phyloP scores from a whole-genome alignment of 495 filamentous ascomycete genomes.

The Podospora pseudoanserina region DNA sequence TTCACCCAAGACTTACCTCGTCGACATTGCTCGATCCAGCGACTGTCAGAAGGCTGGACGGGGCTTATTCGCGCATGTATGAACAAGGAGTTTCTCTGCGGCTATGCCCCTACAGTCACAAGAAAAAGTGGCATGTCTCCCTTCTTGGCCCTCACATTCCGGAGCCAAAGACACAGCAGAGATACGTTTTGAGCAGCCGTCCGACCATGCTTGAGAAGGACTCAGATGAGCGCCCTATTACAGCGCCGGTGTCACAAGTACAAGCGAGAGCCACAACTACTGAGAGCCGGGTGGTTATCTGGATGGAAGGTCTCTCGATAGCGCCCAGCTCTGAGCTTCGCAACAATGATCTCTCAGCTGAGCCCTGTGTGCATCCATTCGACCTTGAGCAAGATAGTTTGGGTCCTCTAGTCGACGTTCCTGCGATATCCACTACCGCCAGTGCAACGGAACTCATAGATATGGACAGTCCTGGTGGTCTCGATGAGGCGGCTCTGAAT shows the following conservation, averaged over 20 bases:
- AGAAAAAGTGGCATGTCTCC: constrained; percentile 7
- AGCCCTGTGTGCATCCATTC: not conserved
- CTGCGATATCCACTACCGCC: not conserved
- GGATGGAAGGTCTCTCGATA: constrained; percentile 8
- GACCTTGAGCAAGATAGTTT: not conserved
- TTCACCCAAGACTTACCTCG: constrained; percentile 18
- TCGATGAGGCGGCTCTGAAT: not conserved
- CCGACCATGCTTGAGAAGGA: constrained; percentile 1
- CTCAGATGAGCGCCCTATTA: not conserved
- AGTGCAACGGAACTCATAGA: not conserved
- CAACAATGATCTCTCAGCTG: not conserved
- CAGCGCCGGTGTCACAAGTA: not conserved
- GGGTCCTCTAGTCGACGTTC: not conserved
- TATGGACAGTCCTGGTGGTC: not conserved
- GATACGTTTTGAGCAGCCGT: constrained; percentile 1
- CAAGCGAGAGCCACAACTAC: too few relatives aligned
- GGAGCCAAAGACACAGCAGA: not conserved
- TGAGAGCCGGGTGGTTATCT: constrained; percentile 3
- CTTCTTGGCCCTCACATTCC: constrained; percentile 9
- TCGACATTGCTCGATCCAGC: constrained; percentile 18
- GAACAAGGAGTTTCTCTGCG: constrained; percentile 19
- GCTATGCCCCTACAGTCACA: constrained; percentile 17
- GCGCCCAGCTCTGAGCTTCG: not conserved
- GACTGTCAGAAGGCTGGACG: constrained; percentile 1
- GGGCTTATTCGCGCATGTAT: constrained; percentile 21